Conservation (phyloP, 805 yeast genomes). For the Hanseniaspora mollemarum region DNA sequence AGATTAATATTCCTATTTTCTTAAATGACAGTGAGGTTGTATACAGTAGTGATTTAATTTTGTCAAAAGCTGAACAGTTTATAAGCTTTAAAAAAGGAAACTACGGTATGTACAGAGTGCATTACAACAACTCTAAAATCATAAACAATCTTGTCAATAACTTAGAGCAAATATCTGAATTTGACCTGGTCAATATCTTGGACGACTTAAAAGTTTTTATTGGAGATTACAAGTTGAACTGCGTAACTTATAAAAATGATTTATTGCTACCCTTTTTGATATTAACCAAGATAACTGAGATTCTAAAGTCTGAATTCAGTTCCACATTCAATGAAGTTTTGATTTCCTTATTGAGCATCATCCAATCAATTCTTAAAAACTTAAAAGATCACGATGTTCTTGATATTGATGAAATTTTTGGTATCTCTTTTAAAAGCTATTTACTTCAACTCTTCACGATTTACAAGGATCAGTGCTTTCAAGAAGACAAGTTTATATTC, state of each 20-base stretch:
- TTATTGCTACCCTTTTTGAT: conserved; percentile 4
- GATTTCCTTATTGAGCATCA: neutral
- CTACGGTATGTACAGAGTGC: conserved; percentile 39
- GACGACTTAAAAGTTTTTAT: conserved; percentile 29
- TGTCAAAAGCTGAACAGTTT: conserved; percentile 12
- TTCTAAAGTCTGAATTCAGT: neutral
- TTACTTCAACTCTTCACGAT: neutral
- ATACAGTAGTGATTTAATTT: conserved; percentile 15
- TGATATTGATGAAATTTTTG: neutral
- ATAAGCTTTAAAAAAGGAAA: conserved; percentile 20
- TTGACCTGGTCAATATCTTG: conserved; percentile 28
- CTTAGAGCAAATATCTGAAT: conserved; percentile 19
- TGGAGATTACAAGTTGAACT: conserved; percentile 19
- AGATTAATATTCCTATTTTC: conserved; percentile 40
- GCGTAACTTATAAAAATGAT: conserved; percentile 5
- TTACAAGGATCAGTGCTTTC: conserved; percentile 2
- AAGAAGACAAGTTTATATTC: conserved; percentile 20
- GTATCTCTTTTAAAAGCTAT: neutral
- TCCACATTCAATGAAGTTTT: conserved; percentile 5
- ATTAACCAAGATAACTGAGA: neutral
- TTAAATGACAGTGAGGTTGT: neutral
- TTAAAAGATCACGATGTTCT: neutral
- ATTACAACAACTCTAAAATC: conserved; percentile 32
- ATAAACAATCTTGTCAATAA: conserved; percentile 19
- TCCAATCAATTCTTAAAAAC: conserved; percentile 3